Evolutionary conservation across 2,329 filamentous ascomycete species (phyloP).

Genomic region (Venturia carpophila): DNA sequence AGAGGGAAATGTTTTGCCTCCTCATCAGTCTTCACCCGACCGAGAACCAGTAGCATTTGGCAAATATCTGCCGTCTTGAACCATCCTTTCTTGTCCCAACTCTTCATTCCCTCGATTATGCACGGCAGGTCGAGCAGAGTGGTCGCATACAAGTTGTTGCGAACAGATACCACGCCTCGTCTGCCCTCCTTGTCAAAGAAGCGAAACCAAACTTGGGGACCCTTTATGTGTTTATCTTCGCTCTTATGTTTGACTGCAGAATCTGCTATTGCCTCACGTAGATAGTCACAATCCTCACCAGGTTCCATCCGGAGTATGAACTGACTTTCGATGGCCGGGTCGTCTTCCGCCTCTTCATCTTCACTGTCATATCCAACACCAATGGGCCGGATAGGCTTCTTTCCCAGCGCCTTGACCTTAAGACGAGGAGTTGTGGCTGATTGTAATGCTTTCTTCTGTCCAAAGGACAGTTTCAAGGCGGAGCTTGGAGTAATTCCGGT

Average conservation of each 20-base stretch:
- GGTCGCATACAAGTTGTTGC: conserved; percentile 65
- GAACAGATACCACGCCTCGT: conserved; percentile 63
- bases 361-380: conserved; percentile 97
- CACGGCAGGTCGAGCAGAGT: conserved; percentile 77
- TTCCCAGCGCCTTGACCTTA: conserved; percentile 41
- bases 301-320: conserved; percentile 84
- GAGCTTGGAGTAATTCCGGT: conserved; percentile 18
- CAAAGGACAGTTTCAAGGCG: conserved; percentile 39
- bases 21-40: conserved; percentile 52
- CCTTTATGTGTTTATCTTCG: conserved; percentile 38
- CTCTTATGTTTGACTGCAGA: conserved; percentile 56
- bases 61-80: conserved; percentile 85
- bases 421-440: conserved; percentile 23
- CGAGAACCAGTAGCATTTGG: conserved; percentile 79
- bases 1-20: conserved; percentile 48
- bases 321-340: conserved; percentile 83
- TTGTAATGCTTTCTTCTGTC: conserved; percentile 23
- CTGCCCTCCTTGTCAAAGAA: conserved; percentile 69
- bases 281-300: conserved; percentile 76
- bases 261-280: conserved; percentile 67
- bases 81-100: conserved; percentile 80
- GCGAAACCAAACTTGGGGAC: conserved; percentile 70
- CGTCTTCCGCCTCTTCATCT: conserved; percentile 78
- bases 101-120: conserved; percentile 86
- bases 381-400: conserved; percentile 58